Evolutionary conservation across 2,329 filamentous ascomycete species (phyloP).

Genomic region (Diaporthe australafricana): DNA sequence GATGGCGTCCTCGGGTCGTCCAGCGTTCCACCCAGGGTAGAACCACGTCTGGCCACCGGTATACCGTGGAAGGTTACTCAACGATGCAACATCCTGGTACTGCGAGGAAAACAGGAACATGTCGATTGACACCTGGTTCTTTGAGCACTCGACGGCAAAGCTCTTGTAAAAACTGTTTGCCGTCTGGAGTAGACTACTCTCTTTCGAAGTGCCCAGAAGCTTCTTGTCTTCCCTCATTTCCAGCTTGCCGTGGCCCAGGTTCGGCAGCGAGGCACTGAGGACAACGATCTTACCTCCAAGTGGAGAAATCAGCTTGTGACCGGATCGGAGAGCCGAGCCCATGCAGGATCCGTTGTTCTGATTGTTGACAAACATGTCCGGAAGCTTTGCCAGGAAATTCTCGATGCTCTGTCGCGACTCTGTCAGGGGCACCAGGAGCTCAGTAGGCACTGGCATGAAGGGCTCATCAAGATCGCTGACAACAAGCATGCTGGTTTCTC

Average conservation of each 20-base stretch:
- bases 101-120: conserved; percentile 98
- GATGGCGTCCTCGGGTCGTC: conserved; percentile 92
- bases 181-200: conserved; percentile 87
- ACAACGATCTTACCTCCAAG: conserved; percentile 96
- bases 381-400: conserved; percentile 88
- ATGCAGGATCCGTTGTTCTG: conserved; percentile 92
- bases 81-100: conserved; percentile 96
- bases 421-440: conserved; percentile 88
- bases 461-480: conserved; percentile 96
- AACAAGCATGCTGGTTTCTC: conserved; percentile 90
- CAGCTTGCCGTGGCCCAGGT: conserved; percentile 88
- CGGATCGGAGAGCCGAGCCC: conserved; percentile 91
- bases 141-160: conserved; percentile 98
- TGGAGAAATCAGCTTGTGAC: conserved; percentile 94
- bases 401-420: conserved; percentile 94
- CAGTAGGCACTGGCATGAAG: conserved; percentile 92
- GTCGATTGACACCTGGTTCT: conserved; percentile 97
- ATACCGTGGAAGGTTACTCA: conserved; percentile 95
- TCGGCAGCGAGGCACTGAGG: conserved; percentile 89
- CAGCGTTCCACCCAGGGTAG: conserved; percentile 97
- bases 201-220: conserved; percentile 91
- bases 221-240: conserved; percentile 98
- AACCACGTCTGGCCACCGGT: conserved; percentile 98
- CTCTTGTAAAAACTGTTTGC: conserved; percentile 98
- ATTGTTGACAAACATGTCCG: conserved; percentile 96